A percentile compares a stretch with the other conserved stretches of the same genome.
Evolutionary conservation across 805 yeast genomes (phyloP).

Genomic region (Saturnispora kantuleensis): DNA sequence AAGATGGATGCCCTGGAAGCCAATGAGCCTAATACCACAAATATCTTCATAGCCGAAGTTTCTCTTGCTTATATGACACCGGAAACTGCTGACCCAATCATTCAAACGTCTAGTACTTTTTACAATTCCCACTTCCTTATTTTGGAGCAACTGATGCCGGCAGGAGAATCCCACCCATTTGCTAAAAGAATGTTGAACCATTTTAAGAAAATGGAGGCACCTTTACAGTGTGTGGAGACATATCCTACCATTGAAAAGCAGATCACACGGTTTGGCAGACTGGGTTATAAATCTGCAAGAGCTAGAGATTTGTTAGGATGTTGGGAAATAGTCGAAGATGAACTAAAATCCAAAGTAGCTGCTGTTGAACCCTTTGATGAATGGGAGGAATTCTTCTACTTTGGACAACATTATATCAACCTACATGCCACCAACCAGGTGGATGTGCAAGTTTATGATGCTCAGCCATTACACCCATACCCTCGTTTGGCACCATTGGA

Average conservation of each 20-base stretch:
- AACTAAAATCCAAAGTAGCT: constrained; percentile 33
- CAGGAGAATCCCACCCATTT: constrained; percentile 54
- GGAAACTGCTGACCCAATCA: constrained; percentile 51
- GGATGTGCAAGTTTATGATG: constrained; percentile 11
- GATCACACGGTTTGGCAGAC: constrained; percentile 28
- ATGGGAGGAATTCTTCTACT: constrained; percentile 69
- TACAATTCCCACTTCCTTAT: constrained; percentile 50
- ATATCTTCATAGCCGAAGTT: constrained; percentile 70
- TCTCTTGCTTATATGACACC: constrained; percentile 74
- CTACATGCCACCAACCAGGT: constrained; percentile 48
- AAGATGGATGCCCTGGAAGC: constrained; percentile 23
- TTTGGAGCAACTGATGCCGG: constrained; percentile 64
- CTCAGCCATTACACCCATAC: background rate
- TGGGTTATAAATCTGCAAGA: constrained; percentile 42
- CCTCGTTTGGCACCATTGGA: background rate
- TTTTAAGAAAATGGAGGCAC: constrained; percentile 55
- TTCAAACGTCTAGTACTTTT: constrained; percentile 35
- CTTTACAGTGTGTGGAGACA: constrained; percentile 50
- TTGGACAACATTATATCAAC: constrained; percentile 65
- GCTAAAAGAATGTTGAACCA: constrained; percentile 68
- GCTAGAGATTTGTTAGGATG: constrained; percentile 44
- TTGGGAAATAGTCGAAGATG: constrained; percentile 43
- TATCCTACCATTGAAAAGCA: constrained; percentile 49
- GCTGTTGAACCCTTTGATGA: constrained; percentile 67
- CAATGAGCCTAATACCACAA: constrained; percentile 25